Base-by-base conservation (phyloP, 768 basidiomycete species). In the Tubosaeta brunneosetosa region DNA sequence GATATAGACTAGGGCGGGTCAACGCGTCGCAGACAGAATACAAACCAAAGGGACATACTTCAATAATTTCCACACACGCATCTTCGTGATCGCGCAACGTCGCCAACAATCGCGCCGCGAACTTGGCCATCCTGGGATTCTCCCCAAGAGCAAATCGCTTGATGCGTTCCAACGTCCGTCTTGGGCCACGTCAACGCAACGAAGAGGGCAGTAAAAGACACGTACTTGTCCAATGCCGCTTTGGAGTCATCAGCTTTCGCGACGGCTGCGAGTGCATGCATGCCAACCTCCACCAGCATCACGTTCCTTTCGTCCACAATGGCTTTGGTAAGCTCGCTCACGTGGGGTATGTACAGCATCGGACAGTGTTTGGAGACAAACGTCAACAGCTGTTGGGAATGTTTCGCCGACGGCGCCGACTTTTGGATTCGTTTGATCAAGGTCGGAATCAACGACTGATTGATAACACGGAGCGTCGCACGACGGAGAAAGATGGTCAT, bases 401-500 rank as follows among this genome's bases (percentile, higher is more conserved):
- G 74, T 17, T 74, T 72, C 19, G 61, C 65, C 22, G 69, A 67
- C 19, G 73, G 69, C 50, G 76, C 63, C 12, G 72, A 74, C 51
- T 77, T 82, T 48, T 81, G 79, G 6, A 86, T 60, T 25, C 84
- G 81, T 58, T 85, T 84, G 58, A 98, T 69, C 22, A 98, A 77
- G 0, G 84, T 84, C 2, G 94, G 84, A 16, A 98, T 79, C 1
- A 87, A 88, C 0, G 94, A 92, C 47, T 86, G 83, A 64, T 95
- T 97, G 64, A 95, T 59, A 59, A 94, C 76, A 44, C 84, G 81
- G 46, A 88, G 80, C 45, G 79, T 82, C 4, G 81, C 81, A 16
- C 84, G 81, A 31, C 86, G 87, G 37, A 95, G 71, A 57, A 97
- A 69, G 37, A 72, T 72, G 1, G 77, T 70, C 77, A 97, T 84